phyloP scores from a whole-genome alignment of 2,329 filamentous ascomycete species.

The Hansfordia pulvinata region DNA sequence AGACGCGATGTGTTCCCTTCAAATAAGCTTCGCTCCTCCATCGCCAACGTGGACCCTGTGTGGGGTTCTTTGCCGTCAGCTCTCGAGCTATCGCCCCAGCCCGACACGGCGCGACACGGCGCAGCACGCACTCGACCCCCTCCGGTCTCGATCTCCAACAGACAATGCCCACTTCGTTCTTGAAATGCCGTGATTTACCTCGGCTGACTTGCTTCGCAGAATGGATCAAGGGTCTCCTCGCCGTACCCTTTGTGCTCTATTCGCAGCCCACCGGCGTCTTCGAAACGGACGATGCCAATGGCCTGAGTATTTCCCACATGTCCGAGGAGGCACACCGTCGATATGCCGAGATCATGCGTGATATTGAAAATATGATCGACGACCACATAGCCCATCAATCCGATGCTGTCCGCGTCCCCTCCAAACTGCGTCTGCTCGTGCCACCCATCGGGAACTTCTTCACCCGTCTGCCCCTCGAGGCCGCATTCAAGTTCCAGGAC shows the following conservation, averaged over 20 bases:
- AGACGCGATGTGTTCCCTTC: neutral
- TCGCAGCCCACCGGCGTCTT: conserved; percentile 87
- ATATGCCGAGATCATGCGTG: conserved; percentile 89
- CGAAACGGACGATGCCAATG: conserved; percentile 53
- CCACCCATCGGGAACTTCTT: conserved; percentile 91
- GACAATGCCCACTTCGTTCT: neutral
- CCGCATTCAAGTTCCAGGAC: conserved; percentile 88
- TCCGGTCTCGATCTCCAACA: too few relatives aligned
- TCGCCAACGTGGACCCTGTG: neutral
- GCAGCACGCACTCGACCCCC: too few relatives aligned
- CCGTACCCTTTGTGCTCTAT: conserved; percentile 91
- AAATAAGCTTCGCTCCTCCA: too few relatives aligned
- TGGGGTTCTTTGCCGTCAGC: neutral
- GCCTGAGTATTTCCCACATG: conserved; percentile 53
- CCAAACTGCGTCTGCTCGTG: conserved; percentile 85
- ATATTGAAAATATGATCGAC: conserved; percentile 82
- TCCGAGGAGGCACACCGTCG: conserved; percentile 70
- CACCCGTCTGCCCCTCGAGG: conserved; percentile 72
- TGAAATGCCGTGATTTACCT: neutral
- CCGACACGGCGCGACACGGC: too few relatives aligned
- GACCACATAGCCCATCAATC: conserved; percentile 76
- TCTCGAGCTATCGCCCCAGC: neutral
- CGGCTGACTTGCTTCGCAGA: conserved; percentile 30
- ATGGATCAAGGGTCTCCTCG: conserved; percentile 93
- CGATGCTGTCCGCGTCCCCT: conserved; percentile 51